Conservation (phyloP, 306 rosid genomes). For the Begonia peltatifolia region DNA sequence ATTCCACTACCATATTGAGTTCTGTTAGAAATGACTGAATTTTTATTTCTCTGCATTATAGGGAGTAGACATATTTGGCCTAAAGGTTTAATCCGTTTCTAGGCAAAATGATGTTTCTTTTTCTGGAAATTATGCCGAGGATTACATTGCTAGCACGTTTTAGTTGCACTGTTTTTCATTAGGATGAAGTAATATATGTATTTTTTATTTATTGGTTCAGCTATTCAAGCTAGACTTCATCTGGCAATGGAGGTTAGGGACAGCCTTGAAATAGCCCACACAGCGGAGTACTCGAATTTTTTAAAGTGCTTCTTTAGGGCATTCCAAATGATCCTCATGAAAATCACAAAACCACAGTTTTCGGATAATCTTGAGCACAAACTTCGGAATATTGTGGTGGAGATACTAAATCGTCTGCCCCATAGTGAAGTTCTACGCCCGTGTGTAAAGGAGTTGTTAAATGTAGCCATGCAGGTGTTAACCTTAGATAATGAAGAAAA, state of each 20-base stretch:
- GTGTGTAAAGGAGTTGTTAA: slow-evolving; percentile 88
- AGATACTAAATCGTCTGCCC: slow-evolving; percentile 90
- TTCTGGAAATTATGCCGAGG: neutral
- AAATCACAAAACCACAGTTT: slow-evolving; percentile 76
- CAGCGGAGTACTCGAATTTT: slow-evolving; percentile 93
- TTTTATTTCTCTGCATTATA: too few relatives aligned
- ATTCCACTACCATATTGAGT: neutral
- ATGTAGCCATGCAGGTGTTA: slow-evolving; percentile 88
- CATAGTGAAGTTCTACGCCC: slow-evolving; percentile 98
- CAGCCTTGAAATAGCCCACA: slow-evolving; percentile 94
- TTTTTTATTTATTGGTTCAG: slow-evolving; percentile 25
- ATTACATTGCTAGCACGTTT: neutral
- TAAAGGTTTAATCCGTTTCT: neutral
- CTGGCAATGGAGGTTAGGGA: slow-evolving; percentile 98
- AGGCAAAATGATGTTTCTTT: neutral
- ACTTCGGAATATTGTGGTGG: slow-evolving; percentile 83
- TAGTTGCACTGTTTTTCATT: neutral
- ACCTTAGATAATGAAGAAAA: slow-evolving; percentile 94
- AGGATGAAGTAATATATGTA: neutral
- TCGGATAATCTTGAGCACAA: slow-evolving; percentile 76
- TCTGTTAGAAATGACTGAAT: neutral
- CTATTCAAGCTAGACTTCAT: slow-evolving; percentile 60
- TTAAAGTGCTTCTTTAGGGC: slow-evolving; percentile 82
- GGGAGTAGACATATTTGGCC: too few relatives aligned
- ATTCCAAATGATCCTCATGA: slow-evolving; percentile 54